Base-by-base conservation (phyloP, 345 rosid species). In the Orychophragmus violaceus region DNA sequence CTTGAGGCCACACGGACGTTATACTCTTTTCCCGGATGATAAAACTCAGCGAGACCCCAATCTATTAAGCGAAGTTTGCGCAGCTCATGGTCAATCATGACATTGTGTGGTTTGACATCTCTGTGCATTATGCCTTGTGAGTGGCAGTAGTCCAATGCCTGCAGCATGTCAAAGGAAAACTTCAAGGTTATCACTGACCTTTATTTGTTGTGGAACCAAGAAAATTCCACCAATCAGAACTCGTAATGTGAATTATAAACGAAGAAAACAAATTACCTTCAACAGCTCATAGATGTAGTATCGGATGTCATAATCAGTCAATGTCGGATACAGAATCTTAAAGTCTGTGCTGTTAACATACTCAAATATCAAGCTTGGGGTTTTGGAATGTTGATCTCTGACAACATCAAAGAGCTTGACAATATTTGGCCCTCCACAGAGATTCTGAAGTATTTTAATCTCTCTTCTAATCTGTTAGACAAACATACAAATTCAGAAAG, bases 121-220 rank as follows among this genome's bases (percentile, higher is more conserved):
- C 95, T 84, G 66, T 88, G 95, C 95, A 88, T 88, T 77, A 88
- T 88, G 5, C 95, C 95, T 74, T 86, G 91, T 6, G 95, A 88
- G 57, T 88, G 91, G 53, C 95, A 88, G 80, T 77, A 86, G 82
- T 88, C 95, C 72, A 88, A 49, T n/a, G 95, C 95, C 95, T 88
- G 80, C 58, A 82, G 13, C 62, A 56, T 4, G 33, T 17, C 57
- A 65, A 12, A 14, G 10, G 24, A 22, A 58, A 58, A 10, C 36
- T 46, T 6, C 35, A 56, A 58, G 52, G 36, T 58, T 50, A 41
- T 41, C 49, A n/a, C 55, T 19, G 60, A 18, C 10, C 45, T 39
- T 36, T 6, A 39, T 23, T 21, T 13, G 8, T 37, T 9, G 45
- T 6, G 17, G 25, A 37, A 4, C 33, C 1, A 2, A 45, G 19